Percentiles rank a stretch among this genome's conserved stretches.
Evolutionary conservation across 306 rosid genomes (phyloP).

Genomic region (Acmispon strigosus): DNA sequence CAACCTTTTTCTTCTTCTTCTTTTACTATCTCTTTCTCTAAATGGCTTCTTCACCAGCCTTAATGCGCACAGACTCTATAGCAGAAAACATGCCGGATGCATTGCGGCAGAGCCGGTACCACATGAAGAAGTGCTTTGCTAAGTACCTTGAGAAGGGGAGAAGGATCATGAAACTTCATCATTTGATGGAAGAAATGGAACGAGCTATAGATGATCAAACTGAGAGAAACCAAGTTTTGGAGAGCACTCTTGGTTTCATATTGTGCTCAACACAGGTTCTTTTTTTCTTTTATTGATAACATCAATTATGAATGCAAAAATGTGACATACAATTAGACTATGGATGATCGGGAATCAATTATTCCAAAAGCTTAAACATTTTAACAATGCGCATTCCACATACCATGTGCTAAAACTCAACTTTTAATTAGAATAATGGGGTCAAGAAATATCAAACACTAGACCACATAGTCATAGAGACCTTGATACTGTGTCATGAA

Average conservation of each 20-base stretch:
- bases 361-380: no score
- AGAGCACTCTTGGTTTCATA: constrained; percentile 62
- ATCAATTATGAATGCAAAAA: background rate
- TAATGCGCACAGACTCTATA: constrained; percentile 44
- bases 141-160: constrained; percentile 69
- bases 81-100: constrained; percentile 78
- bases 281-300: background rate
- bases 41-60: constrained; percentile 41
- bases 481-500: no score
- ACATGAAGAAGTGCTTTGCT: constrained; percentile 79
- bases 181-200: constrained; percentile 78
- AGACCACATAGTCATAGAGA: no score
- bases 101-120: constrained; percentile 57
- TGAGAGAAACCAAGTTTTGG: constrained; percentile 58
- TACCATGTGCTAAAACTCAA: no score
- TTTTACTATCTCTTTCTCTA: background rate
- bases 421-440: no score
- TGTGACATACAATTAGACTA: background rate
- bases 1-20: background rate
- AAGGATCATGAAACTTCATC: constrained; percentile 56
- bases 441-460: no score
- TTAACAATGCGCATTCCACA: no score
- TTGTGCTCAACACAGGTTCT: constrained; percentile 68
- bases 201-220: constrained; percentile 44
- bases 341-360: no score